Base-by-base conservation (phyloP, 345 rosid genomes). In the Adansonia digitata region DNA sequence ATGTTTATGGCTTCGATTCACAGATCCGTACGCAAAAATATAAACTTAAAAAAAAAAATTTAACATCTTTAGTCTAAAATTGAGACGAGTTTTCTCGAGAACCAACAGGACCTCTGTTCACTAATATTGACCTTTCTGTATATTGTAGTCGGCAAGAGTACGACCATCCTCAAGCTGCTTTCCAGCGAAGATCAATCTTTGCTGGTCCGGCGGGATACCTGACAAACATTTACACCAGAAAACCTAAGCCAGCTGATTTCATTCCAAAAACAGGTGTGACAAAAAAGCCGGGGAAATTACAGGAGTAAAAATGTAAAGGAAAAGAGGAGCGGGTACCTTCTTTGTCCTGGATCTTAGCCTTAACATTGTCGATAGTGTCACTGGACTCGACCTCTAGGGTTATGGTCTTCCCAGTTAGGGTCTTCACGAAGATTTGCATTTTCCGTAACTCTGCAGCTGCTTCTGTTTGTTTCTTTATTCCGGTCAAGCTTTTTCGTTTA, bases 261-360 rank as follows among this genome's bases (percentile, higher is more conserved):
- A 51, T 73, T 26, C 15, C 14, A 14, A 53, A 34, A 34, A 13
- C 62, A 34, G 5, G 18, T 6, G 24, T 0, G 12, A 14, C 2
- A 11, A 51, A 48, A 17, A 15, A 15, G 10, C 10, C 0, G 43
- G 46, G 4, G 27, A 53, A 20, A 53, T 7, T 1, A 8, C n/a
- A 52, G 14, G 9, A 53, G n/a, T n/a, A 9, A 27, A 60, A 45
- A 14, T 17, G 7, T 12, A 13, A 10, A 17, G 7, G 5, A 67
- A 26, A n/a, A 24, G 31, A 2, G 15, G n/a, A 14, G 42, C 9
- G 42, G 9, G 1, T 42, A 86, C 93, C 93, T 83, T 89, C 93
- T 84, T 89, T 89, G 82, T 89, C 93, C 86, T 89, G 93, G 73
- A 89, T 89, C 89, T 89, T 89, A 22, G 93, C 89, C 78, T 89